Base-by-base conservation (phyloP, 768 basidiomycete species). In the Mycena epipterygia region DNA sequence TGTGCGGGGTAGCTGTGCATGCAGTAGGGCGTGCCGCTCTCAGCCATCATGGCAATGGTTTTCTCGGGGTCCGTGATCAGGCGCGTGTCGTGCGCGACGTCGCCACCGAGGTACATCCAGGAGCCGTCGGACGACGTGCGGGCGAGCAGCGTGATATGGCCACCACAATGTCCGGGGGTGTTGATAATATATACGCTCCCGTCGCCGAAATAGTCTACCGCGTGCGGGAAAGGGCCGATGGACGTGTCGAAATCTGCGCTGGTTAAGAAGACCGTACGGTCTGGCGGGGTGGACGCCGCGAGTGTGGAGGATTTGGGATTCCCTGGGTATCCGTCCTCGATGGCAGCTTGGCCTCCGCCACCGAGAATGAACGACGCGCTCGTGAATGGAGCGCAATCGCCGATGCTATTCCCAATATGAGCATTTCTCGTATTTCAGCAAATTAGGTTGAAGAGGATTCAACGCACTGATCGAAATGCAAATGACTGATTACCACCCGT, bases 181-280 rank as follows among this genome's bases (percentile, higher is more conserved):
- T 91, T 87, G 67, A 91, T 75, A 70, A 91, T 82, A 72, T 88
- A 90, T 39, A 89, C 75, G 72, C 86, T 88, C 9, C 89, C 90
- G 69, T 92, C 90, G 23, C 84, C 84, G 71, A 86, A 89, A 73
- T 84, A 86, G 78, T 91, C 89, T 23, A 85, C 73, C 6, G 87
- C 86, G 27, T 76, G 82, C 30, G 87, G 86, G 75, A 88, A 89
- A 2, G 87, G 87, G 0, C 87, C 88, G 46, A 90, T 75, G 23
- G 72, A 66, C 1, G 68, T 70, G 32, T 86, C 79, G 33, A 75
- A 75, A 78, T 84, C 81, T 1, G 80, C 82, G 6, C 72, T 66
- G 37, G 74, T 68, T n/a, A 88, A 69, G 72, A 83, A 88, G 19
- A 65, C 68, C 7, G 83, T 84, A 25, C 86, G 82, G 5, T 78